phyloP scores from a whole-genome alignment of 768 basidiomycete species.

The Serpula lacrymans region DNA sequence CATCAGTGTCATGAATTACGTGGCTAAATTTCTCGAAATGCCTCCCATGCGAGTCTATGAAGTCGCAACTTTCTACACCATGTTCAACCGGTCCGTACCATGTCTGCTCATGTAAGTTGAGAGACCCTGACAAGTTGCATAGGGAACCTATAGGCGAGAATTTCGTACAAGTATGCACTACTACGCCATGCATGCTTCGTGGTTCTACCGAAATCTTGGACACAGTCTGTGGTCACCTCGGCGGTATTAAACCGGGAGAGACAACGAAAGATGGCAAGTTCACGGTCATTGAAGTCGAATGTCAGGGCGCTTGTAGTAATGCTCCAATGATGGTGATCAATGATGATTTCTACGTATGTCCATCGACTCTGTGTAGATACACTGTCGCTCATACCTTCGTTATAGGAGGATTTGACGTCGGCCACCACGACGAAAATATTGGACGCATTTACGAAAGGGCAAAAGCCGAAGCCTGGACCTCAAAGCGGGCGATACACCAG shows the following conservation, averaged over 20 bases:
- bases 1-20: slow-evolving; percentile 98
- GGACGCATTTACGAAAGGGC: slow-evolving; percentile 73
- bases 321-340: slow-evolving; percentile 95
- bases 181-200: slow-evolving; percentile 95
- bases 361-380: slow-evolving; percentile 1
- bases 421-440: slow-evolving; percentile 76
- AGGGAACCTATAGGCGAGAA: slow-evolving; percentile 93
- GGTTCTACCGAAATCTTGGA: slow-evolving; percentile 90
- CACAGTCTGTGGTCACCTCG: slow-evolving; percentile 78
- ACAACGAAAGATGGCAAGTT: slow-evolving; percentile 97
- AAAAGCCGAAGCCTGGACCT: slow-evolving; percentile 91
- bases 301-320: slow-evolving; percentile 97
- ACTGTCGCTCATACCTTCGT: slow-evolving; percentile 7
- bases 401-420: slow-evolving; percentile 80
- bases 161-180: slow-evolving; percentile 98
- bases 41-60: slow-evolving; percentile 99
- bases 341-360: slow-evolving; percentile 92
- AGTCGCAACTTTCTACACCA: slow-evolving; percentile 99
- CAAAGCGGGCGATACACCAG: slow-evolving; percentile 84
- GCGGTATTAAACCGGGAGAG: slow-evolving; percentile 80
- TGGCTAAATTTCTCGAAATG: slow-evolving; percentile 90
- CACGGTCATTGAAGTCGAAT: slow-evolving; percentile 97
- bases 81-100: slow-evolving; percentile 90
- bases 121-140: slow-evolving; percentile 1
- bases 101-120: not conserved